Evolutionary conservation across 768 basidiomycete species (phyloP), one percentile per base, ranked within the genome.

Genomic region (Pholiota molesta): DNA sequence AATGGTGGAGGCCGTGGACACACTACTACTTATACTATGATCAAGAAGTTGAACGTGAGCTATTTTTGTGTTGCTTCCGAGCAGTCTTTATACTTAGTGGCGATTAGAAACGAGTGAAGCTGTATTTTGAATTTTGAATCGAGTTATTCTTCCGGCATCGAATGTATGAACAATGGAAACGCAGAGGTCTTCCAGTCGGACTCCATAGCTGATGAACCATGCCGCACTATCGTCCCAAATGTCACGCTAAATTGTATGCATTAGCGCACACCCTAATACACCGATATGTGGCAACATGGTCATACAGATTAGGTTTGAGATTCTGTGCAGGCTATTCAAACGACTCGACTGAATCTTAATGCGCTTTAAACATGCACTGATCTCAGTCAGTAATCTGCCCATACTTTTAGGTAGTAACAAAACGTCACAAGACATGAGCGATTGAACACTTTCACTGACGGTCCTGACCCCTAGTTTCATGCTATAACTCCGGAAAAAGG

Each of bases 231-330:
- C 14, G 35, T 35, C 35, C 10, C 10, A 37, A 37, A 37, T 37
- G 35, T 37, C 35, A 9, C 3, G 10, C 10, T 37, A 9, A 37
- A 11, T 37, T 37, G 35, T 10, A 37, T 16, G 10, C 14, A 44
- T 21, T 7, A 19, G 10, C 42, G 42, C 42, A 44, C 42, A 44
- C 17, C 3, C 35, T 37, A 14, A 37, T 37, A 37, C 14, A 13
- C 5, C 35, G 13, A 37, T 37, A 44, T n/a, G 19, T 44, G 19
- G 42, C n/a, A 21, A 44, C 21, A 21, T 44, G 42, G 13, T 8
- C 42, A n/a, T 44, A 44, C 35, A 55, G 51, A 28, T 58, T 33
- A 13, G 14, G 45, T 49, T 58, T 47, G 45, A 58, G 57, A 58
- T 58, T 23, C 13, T 33, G 14, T 58, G 47, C 31, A 58, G 47